Evolutionary conservation across 1,284 basidiomycete genomes (phyloP).

Genomic region (Fomes fomentarius): DNA sequence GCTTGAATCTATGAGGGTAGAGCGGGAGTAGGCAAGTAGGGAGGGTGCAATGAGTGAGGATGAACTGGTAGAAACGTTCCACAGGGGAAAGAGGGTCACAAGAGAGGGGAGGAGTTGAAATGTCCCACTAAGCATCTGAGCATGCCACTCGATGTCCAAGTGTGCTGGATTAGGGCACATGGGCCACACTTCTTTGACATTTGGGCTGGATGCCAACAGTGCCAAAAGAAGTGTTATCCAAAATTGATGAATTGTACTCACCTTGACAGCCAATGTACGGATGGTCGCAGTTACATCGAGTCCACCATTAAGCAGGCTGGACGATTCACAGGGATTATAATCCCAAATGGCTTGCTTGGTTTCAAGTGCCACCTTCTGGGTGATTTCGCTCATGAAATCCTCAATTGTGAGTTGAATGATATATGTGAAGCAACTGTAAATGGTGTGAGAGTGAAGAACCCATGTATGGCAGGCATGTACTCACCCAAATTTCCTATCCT

Average conservation of each 20-base stretch:
- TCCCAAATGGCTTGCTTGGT: conserved; percentile 6
- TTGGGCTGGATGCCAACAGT: no score
- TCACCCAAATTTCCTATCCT: not conserved
- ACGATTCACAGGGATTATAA: not conserved
- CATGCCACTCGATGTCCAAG: no score
- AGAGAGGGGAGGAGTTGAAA: no score
- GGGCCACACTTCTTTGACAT: no score
- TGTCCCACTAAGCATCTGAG: no score
- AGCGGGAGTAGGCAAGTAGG: no score
- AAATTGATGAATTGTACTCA: no score
- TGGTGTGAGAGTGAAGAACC: not conserved
- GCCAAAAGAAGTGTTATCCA: no score
- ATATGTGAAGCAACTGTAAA: conserved; percentile 1
- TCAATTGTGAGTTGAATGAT: conserved; percentile 4
- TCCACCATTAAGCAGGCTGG: not conserved
- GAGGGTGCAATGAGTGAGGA: no score
- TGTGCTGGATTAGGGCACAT: no score
- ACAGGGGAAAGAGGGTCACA: no score
- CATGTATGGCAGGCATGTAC: not conserved
- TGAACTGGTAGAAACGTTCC: no score
- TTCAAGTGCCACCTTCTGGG: not conserved
- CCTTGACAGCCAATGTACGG: conserved; percentile 8
- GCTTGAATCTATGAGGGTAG: not conserved
- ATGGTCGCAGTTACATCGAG: conserved; percentile 6
- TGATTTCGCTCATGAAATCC: conserved; percentile 2